Percentiles rank a stretch among this genome's conserved stretches.
phyloP scores from a whole-genome alignment of 2,329 filamentous ascomycete genomes.

The Diaporthe caulivora region DNA sequence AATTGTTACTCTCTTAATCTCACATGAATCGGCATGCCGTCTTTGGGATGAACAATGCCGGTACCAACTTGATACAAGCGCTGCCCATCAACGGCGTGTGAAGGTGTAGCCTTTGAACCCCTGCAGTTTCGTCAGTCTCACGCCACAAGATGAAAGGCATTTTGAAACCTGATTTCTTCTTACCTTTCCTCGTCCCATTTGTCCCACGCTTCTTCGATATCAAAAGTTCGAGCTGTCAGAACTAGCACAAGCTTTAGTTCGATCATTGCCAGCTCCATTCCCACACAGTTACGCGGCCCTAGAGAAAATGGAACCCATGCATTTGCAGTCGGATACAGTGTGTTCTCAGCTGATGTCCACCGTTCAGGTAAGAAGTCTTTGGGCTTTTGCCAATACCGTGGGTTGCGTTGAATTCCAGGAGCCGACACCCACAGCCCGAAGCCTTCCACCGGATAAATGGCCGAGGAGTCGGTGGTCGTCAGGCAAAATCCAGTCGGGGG shows the following conservation, averaged over 20 bases:
- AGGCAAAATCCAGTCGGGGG: background rate
- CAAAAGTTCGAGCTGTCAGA: background rate
- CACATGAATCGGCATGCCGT: background rate
- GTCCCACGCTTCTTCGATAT: background rate
- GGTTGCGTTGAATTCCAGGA: background rate
- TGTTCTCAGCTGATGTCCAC: background rate
- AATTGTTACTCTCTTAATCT: background rate
- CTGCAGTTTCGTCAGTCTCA: background rate
- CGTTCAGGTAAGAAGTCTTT: background rate
- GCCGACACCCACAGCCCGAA: background rate
- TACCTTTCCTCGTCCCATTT: background rate
- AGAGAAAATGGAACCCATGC: background rate
- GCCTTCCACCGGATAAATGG: background rate
- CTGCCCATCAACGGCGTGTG: background rate
- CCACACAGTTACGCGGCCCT: background rate
- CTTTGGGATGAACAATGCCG: background rate
- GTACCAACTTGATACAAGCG: background rate
- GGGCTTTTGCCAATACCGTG: background rate
- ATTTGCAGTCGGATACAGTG: background rate
- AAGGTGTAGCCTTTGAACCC: background rate
- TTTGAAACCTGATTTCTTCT: background rate
- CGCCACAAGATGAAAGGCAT: background rate
- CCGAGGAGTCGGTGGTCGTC: background rate
- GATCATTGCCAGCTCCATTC: background rate
- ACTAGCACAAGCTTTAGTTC: background rate